A percentile compares a stretch with the other conserved stretches of the same genome.
These are phyloP conservation scores for Thermothielavioides terrestris DNA, from an alignment of 495 filamentous ascomycete species.

Conservation along the genomic window DNA sequence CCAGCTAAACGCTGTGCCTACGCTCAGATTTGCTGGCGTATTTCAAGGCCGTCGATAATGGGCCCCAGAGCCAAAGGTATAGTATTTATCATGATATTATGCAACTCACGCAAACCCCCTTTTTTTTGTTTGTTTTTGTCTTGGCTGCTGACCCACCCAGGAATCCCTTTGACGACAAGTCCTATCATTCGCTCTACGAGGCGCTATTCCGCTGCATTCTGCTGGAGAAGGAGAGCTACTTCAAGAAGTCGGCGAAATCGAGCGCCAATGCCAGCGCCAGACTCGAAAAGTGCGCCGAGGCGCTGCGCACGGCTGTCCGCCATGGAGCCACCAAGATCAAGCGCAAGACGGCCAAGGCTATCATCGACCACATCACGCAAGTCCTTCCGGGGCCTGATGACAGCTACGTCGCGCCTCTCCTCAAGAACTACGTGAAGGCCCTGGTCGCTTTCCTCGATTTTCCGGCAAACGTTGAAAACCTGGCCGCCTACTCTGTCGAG, in stretches of 20 bases:
- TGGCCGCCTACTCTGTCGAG: constrained; percentile 41
- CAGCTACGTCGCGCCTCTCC: constrained; percentile 61
- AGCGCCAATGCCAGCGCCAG: constrained; percentile 44
- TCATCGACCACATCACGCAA: constrained; percentile 75
- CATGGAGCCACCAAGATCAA: constrained; percentile 59
- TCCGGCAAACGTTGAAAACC: constrained; percentile 68
- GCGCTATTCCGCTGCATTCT: constrained; percentile 62
- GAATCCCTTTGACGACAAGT: constrained; percentile 52
- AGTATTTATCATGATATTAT: background rate
- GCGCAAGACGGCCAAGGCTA: constrained; percentile 63
- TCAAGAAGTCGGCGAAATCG: constrained; percentile 43
- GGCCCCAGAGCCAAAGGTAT: constrained; percentile 13
- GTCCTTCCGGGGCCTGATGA: constrained; percentile 55
- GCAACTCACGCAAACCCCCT: background rate
- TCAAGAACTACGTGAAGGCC: constrained; percentile 69
- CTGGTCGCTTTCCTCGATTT: constrained; percentile 60
- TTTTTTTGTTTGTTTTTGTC: background rate
- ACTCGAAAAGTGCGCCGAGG: constrained; percentile 61
- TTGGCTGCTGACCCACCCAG: constrained; percentile 16
- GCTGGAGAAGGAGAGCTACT: constrained; percentile 56
- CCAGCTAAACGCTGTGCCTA: constrained; percentile 44
- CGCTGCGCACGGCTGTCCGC: constrained; percentile 61
- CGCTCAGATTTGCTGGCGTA: constrained; percentile 34
- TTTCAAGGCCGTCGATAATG: constrained; percentile 18
- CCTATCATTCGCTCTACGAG: constrained; percentile 74